Percentiles rank a stretch among this genome's conserved stretches.
These are phyloP conservation scores for Yarrowia bubula DNA, from an alignment of 805 yeast genomes.

Conservation along the genomic window DNA sequence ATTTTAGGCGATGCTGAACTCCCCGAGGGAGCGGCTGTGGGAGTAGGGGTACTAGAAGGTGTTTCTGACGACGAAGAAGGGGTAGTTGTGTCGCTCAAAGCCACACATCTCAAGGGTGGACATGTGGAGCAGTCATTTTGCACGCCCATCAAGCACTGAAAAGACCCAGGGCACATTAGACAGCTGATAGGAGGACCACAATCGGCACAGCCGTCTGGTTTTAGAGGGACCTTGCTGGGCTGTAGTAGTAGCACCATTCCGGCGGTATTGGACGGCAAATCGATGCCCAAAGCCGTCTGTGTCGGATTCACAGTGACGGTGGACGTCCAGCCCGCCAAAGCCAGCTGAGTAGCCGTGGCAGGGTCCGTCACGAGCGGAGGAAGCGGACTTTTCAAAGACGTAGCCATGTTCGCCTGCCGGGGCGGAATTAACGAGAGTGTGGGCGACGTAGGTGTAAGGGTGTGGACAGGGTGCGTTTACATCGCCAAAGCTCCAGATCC, in stretches of 20 bases:
- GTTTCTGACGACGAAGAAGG: neutral
- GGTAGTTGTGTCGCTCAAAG: neutral
- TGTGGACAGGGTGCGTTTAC: neutral
- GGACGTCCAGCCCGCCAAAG: neutral
- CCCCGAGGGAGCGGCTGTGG: neutral
- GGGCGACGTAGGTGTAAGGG: neutral
- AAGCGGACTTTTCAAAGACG: no score
- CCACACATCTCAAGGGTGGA: neutral
- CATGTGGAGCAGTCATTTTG: neutral
- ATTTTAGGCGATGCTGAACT: neutral
- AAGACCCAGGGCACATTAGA: neutral
- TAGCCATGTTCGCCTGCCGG: neutral
- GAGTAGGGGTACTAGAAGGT: neutral
- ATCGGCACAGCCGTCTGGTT: neutral
- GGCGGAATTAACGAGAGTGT: neutral
- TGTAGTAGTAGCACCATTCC: neutral
- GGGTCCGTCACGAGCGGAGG: neutral
- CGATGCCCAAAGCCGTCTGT: neutral
- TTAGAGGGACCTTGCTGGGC: neutral
- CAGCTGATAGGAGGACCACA: constrained; percentile 9
- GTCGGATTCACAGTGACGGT: neutral
- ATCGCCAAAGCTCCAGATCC: neutral
- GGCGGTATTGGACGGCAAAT: neutral
- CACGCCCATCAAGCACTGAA: constrained; percentile 7
- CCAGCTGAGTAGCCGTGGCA: neutral